These are phyloP conservation scores for Sporormia fimetaria DNA, from an alignment of 495 filamentous ascomycete species.

Conservation along the genomic window DNA sequence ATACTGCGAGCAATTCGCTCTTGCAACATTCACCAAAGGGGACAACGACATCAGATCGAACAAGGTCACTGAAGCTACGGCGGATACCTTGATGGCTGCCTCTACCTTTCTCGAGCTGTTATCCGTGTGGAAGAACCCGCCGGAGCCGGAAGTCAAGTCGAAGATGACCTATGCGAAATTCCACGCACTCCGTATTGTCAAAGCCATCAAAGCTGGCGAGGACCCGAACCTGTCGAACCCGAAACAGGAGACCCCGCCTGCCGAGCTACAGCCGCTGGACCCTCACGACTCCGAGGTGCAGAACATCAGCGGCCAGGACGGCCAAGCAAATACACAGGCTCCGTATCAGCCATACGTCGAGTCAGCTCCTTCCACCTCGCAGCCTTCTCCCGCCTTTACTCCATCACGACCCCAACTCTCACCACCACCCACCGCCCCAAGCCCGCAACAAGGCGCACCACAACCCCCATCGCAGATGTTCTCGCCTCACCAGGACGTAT, in stretches of 20 bases:
- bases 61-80: conserved; percentile 85
- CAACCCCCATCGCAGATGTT: conserved; percentile 16
- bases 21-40: conserved; percentile 75
- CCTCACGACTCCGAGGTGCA: conserved; percentile 54
- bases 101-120: conserved; percentile 82
- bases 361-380: conserved; percentile 31
- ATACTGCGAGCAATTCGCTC: conserved; percentile 86
- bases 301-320: conserved; percentile 34
- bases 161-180: conserved; percentile 96
- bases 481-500: conserved; percentile 30
- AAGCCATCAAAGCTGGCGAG: conserved; percentile 79
- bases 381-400: conserved; percentile 37
- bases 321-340: not conserved
- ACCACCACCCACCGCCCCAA: conserved; percentile 9
- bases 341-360: conserved; percentile 28
- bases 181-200: conserved; percentile 81
- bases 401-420: conserved; percentile 13
- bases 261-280: conserved; percentile 35
- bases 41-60: conserved; percentile 71
- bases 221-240: conserved; percentile 91
- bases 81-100: conserved; percentile 83
- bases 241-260: conserved; percentile 39
- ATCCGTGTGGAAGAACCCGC: conserved; percentile 69
- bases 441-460: conserved; percentile 9
- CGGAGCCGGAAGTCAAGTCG: conserved; percentile 63